A percentile compares a stretch with the other conserved stretches of the same genome.
Evolutionary conservation across 2,329 filamentous ascomycete genomes (phyloP).

Genomic region (Epichloe glyceriae): DNA sequence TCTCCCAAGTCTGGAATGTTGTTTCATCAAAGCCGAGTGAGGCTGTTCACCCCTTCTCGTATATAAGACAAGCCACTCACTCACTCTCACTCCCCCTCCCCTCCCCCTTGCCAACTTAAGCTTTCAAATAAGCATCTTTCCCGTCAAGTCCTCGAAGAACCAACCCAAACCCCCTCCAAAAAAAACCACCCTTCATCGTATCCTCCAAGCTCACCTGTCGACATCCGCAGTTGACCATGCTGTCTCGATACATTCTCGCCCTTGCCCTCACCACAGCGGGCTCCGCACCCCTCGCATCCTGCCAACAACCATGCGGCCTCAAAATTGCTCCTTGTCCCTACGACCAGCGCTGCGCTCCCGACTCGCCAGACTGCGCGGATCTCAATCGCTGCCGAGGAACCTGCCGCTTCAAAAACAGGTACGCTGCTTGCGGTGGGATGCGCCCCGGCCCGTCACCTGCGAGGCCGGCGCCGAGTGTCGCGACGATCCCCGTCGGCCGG

Average conservation of each 20-base stretch:
- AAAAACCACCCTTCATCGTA: neutral
- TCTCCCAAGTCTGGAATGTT: conserved; percentile 10
- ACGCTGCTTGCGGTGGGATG: conserved; percentile 21
- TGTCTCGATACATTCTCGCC: conserved; percentile 11
- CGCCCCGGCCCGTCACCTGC: conserved; percentile 14
- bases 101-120: neutral
- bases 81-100: too few relatives aligned
- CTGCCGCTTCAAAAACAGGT: conserved; percentile 18
- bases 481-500: conserved; percentile 20
- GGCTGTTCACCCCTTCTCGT: neutral
- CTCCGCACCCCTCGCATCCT: conserved; percentile 6
- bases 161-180: neutral
- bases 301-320: conserved; percentile 14
- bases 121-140: neutral
- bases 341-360: conserved; percentile 15
- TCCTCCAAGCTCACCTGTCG: neutral
- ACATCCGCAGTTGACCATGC: conserved; percentile 8
- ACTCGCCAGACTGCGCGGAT: conserved; percentile 12
- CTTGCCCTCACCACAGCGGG: conserved; percentile 10
- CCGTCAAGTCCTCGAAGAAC: neutral
- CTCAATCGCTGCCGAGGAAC: conserved; percentile 16
- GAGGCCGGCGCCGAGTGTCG: conserved; percentile 14
- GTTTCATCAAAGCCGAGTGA: neutral
- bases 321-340: conserved; percentile 16
- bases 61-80: neutral